A percentile compares a stretch with the other conserved stretches of the same genome.
Evolutionary conservation across 78 protist species (phyloP).

Genomic region (Dictyostelium firmibasis): DNA sequence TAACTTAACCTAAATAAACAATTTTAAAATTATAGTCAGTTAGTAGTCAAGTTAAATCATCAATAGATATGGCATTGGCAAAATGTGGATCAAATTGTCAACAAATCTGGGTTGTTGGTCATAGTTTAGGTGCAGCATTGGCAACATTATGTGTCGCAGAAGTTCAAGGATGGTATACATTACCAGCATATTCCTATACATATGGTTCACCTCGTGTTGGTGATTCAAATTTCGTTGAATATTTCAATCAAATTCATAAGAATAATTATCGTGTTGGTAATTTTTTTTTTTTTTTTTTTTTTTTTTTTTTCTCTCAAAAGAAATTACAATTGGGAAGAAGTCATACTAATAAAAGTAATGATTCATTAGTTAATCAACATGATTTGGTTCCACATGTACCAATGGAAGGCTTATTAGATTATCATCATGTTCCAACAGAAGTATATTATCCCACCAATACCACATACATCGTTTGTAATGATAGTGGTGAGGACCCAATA

Average conservation of each 20-base stretch:
- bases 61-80: background rate
- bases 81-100: constrained; percentile 19
- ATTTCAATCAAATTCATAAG: constrained; percentile 39
- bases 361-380: background rate
- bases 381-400: constrained; percentile 71
- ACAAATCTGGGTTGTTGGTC: constrained; percentile 25
- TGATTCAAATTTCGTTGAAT: background rate
- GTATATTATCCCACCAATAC: background rate
- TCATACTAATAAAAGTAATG: constrained; percentile 31
- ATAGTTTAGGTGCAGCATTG: constrained; percentile 54
- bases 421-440: constrained; percentile 58
- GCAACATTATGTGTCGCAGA: constrained; percentile 52
- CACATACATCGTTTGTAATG: constrained; percentile 32
- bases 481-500: constrained; percentile 39
- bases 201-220: constrained; percentile 77
- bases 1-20: background rate
- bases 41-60: background rate
- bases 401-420: background rate
- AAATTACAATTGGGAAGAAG: too few species aligned
- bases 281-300: too few species aligned
- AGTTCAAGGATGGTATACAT: background rate
- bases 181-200: background rate
- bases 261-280: constrained; percentile 12
- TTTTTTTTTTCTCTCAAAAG: too few species aligned
- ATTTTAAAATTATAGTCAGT: constrained; percentile 28